These are phyloP conservation scores for Biscogniauxia sp. DNA, from an alignment of 2,329 filamentous ascomycete genomes.

Conservation along the genomic window DNA sequence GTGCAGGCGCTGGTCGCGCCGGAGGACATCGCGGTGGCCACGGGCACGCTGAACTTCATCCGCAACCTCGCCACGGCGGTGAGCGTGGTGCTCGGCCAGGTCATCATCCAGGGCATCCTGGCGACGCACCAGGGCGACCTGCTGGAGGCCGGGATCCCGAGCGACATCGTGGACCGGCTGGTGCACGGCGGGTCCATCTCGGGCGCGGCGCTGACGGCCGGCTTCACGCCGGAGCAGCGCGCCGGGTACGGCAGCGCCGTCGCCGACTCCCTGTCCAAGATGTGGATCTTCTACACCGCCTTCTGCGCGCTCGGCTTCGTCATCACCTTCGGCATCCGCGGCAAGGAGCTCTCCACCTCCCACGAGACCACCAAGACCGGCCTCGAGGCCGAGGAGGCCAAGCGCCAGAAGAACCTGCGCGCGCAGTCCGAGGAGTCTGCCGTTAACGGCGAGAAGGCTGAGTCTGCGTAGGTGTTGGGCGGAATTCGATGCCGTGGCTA, in stretches of 20 bases:
- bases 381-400: conserved; percentile 5
- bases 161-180: neutral
- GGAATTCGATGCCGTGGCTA: too few species aligned
- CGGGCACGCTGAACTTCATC: conserved; percentile 51
- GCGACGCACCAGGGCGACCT: conserved; percentile 1
- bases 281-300: conserved; percentile 8
- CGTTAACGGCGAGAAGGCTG: too few species aligned
- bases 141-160: neutral
- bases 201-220: neutral
- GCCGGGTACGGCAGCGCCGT: neutral
- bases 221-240: neutral
- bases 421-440: too few species aligned
- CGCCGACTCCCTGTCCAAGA: neutral
- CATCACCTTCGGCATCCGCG: neutral
- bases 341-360: conserved; percentile 1
- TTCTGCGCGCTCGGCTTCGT: neutral
- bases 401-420: neutral
- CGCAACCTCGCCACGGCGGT: conserved; percentile 54
- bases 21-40: conserved; percentile 53
- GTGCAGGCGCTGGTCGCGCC: conserved; percentile 48
- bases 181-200: too few species aligned
- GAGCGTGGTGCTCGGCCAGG: conserved; percentile 57
- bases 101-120: conserved; percentile 56
- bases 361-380: conserved; percentile 5
- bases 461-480: too few species aligned